Percentiles rank a stretch among this genome's conserved stretches.
These are phyloP conservation scores for Eucalyptus polyanthemos DNA, from an alignment of 345 rosid genomes.

Conservation along the genomic window DNA sequence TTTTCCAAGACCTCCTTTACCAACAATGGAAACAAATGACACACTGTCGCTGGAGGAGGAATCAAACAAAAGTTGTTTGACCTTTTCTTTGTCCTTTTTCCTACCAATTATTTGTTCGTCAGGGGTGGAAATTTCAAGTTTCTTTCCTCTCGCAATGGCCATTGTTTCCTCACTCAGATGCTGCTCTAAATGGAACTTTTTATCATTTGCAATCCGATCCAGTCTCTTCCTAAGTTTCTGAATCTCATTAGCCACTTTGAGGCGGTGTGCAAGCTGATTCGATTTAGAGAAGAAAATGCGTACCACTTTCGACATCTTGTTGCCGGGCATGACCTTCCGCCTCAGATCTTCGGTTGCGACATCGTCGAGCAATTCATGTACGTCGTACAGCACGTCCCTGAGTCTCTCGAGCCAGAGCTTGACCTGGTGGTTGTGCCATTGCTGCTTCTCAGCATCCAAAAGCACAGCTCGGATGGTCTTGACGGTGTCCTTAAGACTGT, in stretches of 20 bases:
- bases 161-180: neutral
- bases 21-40: neutral
- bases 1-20: neutral
- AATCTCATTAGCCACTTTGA: neutral
- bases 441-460: neutral
- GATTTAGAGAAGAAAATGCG: neutral
- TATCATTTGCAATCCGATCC: neutral
- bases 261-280: neutral
- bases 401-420: slow-evolving; percentile 1
- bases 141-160: neutral
- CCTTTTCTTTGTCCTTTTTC: neutral
- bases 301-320: neutral
- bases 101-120: neutral
- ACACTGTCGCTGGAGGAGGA: neutral
- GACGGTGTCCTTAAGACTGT: neutral
- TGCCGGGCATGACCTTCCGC: neutral
- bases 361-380: slow-evolving; percentile 3
- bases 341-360: neutral
- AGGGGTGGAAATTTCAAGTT: neutral
- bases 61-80: neutral
- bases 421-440: neutral
- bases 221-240: neutral
- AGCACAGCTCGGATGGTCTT: neutral
- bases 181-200: neutral
- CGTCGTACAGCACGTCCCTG: neutral